Percentiles rank a stretch among this genome's conserved stretches.
phyloP scores from a whole-genome alignment of 164 flowering plant species.

The Cinnamomum chago region DNA sequence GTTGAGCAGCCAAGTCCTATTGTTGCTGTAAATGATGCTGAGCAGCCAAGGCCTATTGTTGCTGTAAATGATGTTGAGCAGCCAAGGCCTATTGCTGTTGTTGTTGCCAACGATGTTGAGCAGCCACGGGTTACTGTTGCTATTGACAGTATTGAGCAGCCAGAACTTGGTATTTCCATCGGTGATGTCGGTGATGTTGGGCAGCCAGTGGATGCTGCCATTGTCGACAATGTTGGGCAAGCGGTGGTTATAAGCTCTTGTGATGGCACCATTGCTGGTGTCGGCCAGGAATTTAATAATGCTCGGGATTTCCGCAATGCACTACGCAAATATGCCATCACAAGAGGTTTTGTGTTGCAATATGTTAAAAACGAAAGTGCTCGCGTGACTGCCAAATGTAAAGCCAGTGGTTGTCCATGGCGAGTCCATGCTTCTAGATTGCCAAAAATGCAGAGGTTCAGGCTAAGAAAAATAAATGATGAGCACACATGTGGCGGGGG shows the following conservation, averaged over 20 bases:
- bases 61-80: constrained; percentile 12
- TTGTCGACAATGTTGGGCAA: constrained; percentile 9
- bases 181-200: not conserved
- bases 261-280: constrained; percentile 60
- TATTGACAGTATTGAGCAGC: not conserved
- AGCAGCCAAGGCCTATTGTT: not conserved
- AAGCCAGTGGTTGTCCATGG: constrained; percentile 70
- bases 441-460: constrained; percentile 41
- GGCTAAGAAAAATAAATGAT: constrained; percentile 48
- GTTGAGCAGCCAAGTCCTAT: not conserved
- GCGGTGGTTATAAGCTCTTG: constrained; percentile 40
- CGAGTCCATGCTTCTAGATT: constrained; percentile 72
- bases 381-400: constrained; percentile 68
- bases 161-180: not conserved
- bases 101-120: not conserved
- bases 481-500: constrained; percentile 72
- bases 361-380: constrained; percentile 59
- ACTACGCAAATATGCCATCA: constrained; percentile 71
- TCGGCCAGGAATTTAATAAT: constrained; percentile 64
- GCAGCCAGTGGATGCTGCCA: constrained; percentile 2
- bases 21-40: constrained; percentile 8
- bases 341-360: constrained; percentile 54
- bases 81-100: not conserved
- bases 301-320: constrained; percentile 71
- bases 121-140: not conserved